Base-by-base conservation (phyloP, 2,329 filamentous ascomycete species). In the Fusarium guadeloupense region DNA sequence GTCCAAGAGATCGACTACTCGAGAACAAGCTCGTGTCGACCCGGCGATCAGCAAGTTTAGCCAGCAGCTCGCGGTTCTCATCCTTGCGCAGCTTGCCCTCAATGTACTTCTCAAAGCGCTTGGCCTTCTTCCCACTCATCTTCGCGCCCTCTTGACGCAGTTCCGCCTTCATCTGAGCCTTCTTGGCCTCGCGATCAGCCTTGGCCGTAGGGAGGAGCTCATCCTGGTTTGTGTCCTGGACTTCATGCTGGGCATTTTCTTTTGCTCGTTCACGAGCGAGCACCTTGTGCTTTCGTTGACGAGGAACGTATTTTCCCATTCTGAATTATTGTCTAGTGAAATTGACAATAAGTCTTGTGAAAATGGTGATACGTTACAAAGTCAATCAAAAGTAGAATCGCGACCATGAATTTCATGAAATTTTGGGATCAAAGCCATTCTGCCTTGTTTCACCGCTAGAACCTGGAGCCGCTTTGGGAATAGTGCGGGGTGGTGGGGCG, bases 41-140 rank as follows among this genome's bases (percentile, higher is more conserved):
- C 71, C 90, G 93, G 49, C 86, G 83, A 58, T 86, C 83, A 16
- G 91, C 91, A 21, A 99, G 83, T 73, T 95, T 93, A 72, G 91
- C 90, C 68, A 98, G 82, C 25, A 99, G 80, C 52, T 88, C 90
- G 23, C 91, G 82, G 70, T 92, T 96, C 75, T 98, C 94, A 72
- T 99, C 95, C 75, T 96, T 97, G 75, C 89, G 91, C 39, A 99
- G 81, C 82, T 99, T 99, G 54, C 85, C 95, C 70, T 98, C 93
- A 64, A 89, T 87, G 71, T 89, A 89, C 70, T 89, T 89, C 61
- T 89, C 86, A 33, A 89, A 72, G 2, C 87, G 81, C 76, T 89
- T 89, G 6, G 86, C 84, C 72, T 89, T 89, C 71, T 89, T 88
- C 56, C 84, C 80, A 69, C 80, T 87, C 71, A 88, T 79, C 69